Evolutionary conservation across 2,329 filamentous ascomycete genomes (phyloP).

Genomic region (Botrytis fabae): DNA sequence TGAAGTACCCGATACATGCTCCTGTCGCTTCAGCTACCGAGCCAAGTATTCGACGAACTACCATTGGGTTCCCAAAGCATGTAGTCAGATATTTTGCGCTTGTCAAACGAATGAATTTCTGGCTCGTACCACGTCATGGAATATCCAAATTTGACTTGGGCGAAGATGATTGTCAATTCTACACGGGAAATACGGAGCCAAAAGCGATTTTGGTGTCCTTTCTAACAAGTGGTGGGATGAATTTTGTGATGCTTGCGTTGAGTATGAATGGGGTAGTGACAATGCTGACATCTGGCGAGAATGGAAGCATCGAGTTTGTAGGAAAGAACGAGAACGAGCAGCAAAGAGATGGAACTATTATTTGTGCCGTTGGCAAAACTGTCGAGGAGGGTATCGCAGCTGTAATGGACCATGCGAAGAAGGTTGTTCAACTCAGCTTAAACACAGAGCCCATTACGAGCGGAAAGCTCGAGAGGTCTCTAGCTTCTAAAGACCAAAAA

Average conservation of each 20-base stretch:
- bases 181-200: neutral
- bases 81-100: slow-evolving; percentile 14
- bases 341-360: slow-evolving; percentile 7
- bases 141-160: neutral
- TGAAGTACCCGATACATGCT: neutral
- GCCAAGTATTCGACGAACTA: neutral
- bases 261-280: slow-evolving; percentile 24
- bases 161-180: slow-evolving; percentile 9
- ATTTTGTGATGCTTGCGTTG: slow-evolving; percentile 26
- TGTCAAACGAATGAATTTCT: slow-evolving; percentile 9
- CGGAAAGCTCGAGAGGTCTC: too few species aligned
- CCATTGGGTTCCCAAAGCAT: neutral
- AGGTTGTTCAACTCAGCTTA: neutral
- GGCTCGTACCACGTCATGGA: slow-evolving; percentile 18
- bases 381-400: slow-evolving; percentile 24
- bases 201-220: slow-evolving; percentile 26
- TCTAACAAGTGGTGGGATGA: slow-evolving; percentile 22
- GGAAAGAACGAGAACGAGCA: slow-evolving; percentile 21
- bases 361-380: slow-evolving; percentile 21
- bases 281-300: slow-evolving; percentile 12
- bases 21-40: neutral
- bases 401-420: slow-evolving; percentile 22
- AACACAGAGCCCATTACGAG: neutral
- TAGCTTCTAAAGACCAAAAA: neutral
- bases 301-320: slow-evolving; percentile 20